Conservation (phyloP, 345 rosid genomes). For the Boechera retrofracta region DNA sequence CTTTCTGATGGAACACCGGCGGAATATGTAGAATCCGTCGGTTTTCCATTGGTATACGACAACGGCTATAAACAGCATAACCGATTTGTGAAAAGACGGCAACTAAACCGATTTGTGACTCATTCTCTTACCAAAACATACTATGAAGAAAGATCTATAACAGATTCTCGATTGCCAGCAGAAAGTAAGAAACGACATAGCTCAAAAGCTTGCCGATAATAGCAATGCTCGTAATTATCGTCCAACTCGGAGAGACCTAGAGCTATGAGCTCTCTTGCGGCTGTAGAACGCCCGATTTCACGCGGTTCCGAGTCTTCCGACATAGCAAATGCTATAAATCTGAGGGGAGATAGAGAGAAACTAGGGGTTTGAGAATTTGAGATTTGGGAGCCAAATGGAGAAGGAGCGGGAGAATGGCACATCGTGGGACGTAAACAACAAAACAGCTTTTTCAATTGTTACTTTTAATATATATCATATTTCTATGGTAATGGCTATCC, state of each 20-base stretch:
- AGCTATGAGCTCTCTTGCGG: conserved; percentile 29
- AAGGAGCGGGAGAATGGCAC: conserved; percentile 47
- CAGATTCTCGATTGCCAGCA: conserved; percentile 29
- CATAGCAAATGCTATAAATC: conserved; percentile 35
- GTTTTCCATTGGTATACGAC: no score
- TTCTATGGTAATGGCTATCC: no score
- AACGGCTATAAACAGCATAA: no score
- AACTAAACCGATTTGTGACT: no score
- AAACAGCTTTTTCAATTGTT: no score
- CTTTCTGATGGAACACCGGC: no score
- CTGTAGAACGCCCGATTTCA: not conserved
- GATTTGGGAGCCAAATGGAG: conserved; percentile 36
- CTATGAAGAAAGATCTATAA: conserved; percentile 20
- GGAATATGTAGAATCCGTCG: no score
- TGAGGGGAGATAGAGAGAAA: conserved; percentile 1
- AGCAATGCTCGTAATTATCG: conserved; percentile 3
- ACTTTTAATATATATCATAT: no score
- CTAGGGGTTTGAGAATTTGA: conserved; percentile 36
- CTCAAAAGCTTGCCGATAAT: conserved; percentile 36
- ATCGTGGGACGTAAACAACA: no score
- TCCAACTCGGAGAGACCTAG: conserved; percentile 20
- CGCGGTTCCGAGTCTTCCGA: conserved; percentile 16
- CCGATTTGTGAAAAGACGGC: no score
- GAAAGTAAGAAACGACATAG: conserved; percentile 37
- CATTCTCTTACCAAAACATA: no score